Conservation (phyloP, 805 yeast genomes). For the Wickerhamomyces tratensis region DNA sequence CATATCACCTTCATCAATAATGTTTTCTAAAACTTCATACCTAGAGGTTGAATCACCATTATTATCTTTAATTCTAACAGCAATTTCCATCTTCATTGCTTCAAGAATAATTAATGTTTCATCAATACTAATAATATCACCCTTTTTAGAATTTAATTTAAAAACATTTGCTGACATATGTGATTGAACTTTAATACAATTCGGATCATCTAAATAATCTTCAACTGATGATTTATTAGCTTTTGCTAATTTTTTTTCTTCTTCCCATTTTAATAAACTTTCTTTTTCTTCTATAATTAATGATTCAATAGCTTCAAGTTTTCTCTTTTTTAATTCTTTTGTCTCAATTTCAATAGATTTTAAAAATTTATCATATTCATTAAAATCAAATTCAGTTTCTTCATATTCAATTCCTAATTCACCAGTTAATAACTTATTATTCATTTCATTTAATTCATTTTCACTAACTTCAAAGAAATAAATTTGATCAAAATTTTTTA, state of each 20-base stretch:
- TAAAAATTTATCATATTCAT: conserved; percentile 19
- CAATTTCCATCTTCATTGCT: conserved; percentile 28
- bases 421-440: conserved; percentile 21
- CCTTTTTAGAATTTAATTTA: conserved; percentile 18
- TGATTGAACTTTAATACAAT: conserved; percentile 13
- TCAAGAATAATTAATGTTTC: conserved; percentile 20
- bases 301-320: conserved; percentile 8
- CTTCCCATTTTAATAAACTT: conserved; percentile 15
- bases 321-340: conserved; percentile 7
- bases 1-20: conserved; percentile 24
- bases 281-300: conserved; percentile 9
- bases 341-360: conserved; percentile 19
- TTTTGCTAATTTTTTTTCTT: conserved; percentile 15
- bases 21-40: conserved; percentile 16
- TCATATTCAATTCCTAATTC: conserved; percentile 18
- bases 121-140: conserved; percentile 11
- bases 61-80: conserved; percentile 16
- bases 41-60: conserved; percentile 1
- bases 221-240: conserved; percentile 8
- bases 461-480: conserved; percentile 27
- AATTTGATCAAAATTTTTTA: conserved; percentile 23
- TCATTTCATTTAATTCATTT: conserved; percentile 17
- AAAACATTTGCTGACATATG: conserved; percentile 25
- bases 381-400: conserved; percentile 23
- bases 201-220: conserved; percentile 12